phyloP scores from a whole-genome alignment of 768 basidiomycete species.

The Lactifluus hygrophoroides region DNA sequence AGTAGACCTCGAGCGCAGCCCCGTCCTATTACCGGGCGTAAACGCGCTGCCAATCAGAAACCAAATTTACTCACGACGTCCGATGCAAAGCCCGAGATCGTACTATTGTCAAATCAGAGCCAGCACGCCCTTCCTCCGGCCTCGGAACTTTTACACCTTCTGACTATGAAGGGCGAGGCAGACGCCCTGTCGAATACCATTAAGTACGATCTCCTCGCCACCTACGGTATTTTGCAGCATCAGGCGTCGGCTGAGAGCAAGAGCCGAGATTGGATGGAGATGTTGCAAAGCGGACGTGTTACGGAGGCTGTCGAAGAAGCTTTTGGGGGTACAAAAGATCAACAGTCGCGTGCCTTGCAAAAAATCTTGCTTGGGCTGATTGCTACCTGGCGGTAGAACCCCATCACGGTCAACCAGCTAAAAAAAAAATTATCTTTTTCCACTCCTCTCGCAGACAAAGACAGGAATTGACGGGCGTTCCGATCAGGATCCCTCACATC shows the following conservation, averaged over 20 bases:
- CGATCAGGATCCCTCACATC: background rate
- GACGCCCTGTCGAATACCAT: slow-evolving; percentile 2
- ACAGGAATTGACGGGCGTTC: background rate
- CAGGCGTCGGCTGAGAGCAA: slow-evolving; percentile 7
- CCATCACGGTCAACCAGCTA: background rate
- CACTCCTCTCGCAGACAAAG: background rate
- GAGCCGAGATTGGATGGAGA: slow-evolving; percentile 15
- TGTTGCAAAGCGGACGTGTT: slow-evolving; percentile 18
- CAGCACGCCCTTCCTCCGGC: slow-evolving; percentile 13
- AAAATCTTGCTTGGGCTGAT: slow-evolving; percentile 11
- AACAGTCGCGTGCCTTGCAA: background rate
- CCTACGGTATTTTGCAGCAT: slow-evolving; percentile 24
- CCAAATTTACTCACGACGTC: background rate
- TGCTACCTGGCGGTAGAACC: slow-evolving; percentile 11
- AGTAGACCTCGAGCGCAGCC: slow-evolving; percentile 24
- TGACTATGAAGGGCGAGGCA: slow-evolving; percentile 4
- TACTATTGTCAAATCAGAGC: background rate
- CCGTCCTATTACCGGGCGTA: slow-evolving; percentile 20
- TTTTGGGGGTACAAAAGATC: slow-evolving; percentile 9
- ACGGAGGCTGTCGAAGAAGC: slow-evolving; percentile 11
- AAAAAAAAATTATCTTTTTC: background rate
- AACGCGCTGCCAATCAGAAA: slow-evolving; percentile 1
- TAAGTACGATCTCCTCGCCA: slow-evolving; percentile 25
- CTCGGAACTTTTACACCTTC: slow-evolving; percentile 18
- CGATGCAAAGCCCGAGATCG: background rate